Conservation (phyloP, 345 rosid species). For the Pseudoturritis turrita region DNA sequence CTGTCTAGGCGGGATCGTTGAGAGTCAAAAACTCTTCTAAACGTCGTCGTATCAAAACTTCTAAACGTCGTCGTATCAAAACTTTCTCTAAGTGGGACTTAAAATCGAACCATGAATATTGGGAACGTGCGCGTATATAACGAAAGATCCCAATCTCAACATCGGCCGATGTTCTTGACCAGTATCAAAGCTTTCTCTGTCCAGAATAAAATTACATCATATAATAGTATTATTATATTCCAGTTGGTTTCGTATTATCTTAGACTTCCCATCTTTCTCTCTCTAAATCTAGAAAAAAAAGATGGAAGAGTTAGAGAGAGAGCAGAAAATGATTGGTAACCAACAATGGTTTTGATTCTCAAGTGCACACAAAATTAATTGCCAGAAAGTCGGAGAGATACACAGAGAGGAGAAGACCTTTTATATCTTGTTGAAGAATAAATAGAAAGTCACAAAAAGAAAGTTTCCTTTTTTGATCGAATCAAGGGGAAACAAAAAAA, state of each 20-base stretch:
- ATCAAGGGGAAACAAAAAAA: background rate
- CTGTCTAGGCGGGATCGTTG: constrained; percentile 17
- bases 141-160: constrained; percentile 7
- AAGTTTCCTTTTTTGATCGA: constrained; percentile 13
- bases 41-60: constrained; percentile 1
- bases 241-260: constrained; percentile 1
- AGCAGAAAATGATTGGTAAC: constrained; percentile 28
- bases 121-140: constrained; percentile 30
- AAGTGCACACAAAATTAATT: background rate
- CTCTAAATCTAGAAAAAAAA: constrained; percentile 27
- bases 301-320: constrained; percentile 33
- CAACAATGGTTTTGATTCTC: constrained; percentile 21
- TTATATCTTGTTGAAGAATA: background rate
- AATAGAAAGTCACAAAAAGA: background rate
- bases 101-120: constrained; percentile 7
- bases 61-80: background rate
- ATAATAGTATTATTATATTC: constrained; percentile 3
- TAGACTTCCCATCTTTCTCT: constrained; percentile 22
- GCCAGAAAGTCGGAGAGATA: constrained; percentile 32
- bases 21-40: constrained; percentile 5
- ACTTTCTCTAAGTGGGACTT: background rate
- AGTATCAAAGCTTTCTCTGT: constrained; percentile 14
- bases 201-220: background rate
- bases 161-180: constrained; percentile 34
- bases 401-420: background rate